A percentile compares a stretch with the other conserved stretches of the same genome.
phyloP scores from a whole-genome alignment of 495 filamentous ascomycete species.

The Penicillium pancosmium region DNA sequence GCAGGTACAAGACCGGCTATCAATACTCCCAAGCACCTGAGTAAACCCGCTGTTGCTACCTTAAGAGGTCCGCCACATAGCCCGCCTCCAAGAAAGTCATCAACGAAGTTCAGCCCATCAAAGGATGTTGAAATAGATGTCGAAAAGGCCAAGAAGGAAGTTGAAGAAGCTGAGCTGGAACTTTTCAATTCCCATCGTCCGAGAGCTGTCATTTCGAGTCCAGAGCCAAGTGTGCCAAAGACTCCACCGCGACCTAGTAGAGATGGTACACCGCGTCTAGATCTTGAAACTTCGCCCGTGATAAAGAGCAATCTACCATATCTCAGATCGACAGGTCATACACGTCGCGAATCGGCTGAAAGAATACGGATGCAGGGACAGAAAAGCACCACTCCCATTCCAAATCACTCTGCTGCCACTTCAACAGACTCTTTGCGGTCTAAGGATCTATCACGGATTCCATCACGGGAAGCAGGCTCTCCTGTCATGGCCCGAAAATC shows the following conservation, averaged over 20 bases:
- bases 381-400: constrained; percentile 9
- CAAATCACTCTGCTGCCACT: constrained; percentile 32
- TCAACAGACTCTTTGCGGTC: constrained; percentile 46
- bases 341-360: constrained; percentile 45
- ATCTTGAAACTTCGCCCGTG: constrained; percentile 63
- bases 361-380: constrained; percentile 20
- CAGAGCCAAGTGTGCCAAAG: constrained; percentile 13
- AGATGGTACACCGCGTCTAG: constrained; percentile 73
- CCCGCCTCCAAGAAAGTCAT: constrained; percentile 65
- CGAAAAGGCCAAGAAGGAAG: constrained; percentile 27
- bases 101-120: constrained; percentile 52
- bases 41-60: constrained; percentile 2
- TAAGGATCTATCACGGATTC: constrained; percentile 36
- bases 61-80: constrained; percentile 53
- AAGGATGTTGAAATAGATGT: constrained; percentile 25
- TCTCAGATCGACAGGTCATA: constrained; percentile 44
- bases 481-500: constrained; percentile 36
- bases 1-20: background rate
- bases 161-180: constrained; percentile 29
- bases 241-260: constrained; percentile 68
- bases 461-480: constrained; percentile 45
- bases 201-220: background rate
- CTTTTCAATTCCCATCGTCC: constrained; percentile 19
- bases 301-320: constrained; percentile 75
- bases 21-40: constrained; percentile 3